Conservation (phyloP, 495 filamentous ascomycete genomes). For the Penicillium longicatenatum region DNA sequence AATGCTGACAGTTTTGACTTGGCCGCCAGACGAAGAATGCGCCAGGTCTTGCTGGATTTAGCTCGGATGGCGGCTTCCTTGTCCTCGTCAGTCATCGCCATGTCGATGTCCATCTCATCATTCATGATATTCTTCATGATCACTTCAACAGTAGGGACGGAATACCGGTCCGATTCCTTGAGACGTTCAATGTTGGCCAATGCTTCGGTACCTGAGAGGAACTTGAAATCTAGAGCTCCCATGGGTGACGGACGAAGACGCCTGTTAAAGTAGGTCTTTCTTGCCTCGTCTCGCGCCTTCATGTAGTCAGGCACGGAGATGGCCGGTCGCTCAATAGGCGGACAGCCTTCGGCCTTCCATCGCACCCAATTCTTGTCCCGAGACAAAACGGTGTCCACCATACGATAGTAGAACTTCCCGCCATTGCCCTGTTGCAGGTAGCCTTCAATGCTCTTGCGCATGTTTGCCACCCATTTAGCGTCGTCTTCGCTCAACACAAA, state of each 20-base stretch:
- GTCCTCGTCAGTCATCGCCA: constrained; percentile 69
- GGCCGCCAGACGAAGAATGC: constrained; percentile 76
- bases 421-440: constrained; percentile 71
- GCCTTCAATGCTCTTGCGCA: constrained; percentile 69
- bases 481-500: constrained; percentile 80
- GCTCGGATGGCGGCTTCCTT: constrained; percentile 63
- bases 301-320: constrained; percentile 65
- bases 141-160: constrained; percentile 55
- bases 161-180: constrained; percentile 55
- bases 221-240: constrained; percentile 72
- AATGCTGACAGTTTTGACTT: constrained; percentile 72
- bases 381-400: constrained; percentile 92
- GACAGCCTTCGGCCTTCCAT: constrained; percentile 95
- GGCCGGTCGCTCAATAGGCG: constrained; percentile 74
- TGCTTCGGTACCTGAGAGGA: constrained; percentile 66
- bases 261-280: constrained; percentile 65
- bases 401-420: constrained; percentile 90
- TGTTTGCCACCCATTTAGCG: constrained; percentile 76
- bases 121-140: constrained; percentile 64
- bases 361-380: constrained; percentile 97
- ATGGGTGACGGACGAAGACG: constrained; percentile 65
- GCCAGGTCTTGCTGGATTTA: constrained; percentile 87
- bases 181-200: constrained; percentile 58
- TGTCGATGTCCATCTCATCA: constrained; percentile 81
- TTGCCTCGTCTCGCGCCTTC: constrained; percentile 63